These are phyloP conservation scores for Linanthus parryae DNA, from an alignment of 148 eudicot genomes.

Conservation along the genomic window DNA sequence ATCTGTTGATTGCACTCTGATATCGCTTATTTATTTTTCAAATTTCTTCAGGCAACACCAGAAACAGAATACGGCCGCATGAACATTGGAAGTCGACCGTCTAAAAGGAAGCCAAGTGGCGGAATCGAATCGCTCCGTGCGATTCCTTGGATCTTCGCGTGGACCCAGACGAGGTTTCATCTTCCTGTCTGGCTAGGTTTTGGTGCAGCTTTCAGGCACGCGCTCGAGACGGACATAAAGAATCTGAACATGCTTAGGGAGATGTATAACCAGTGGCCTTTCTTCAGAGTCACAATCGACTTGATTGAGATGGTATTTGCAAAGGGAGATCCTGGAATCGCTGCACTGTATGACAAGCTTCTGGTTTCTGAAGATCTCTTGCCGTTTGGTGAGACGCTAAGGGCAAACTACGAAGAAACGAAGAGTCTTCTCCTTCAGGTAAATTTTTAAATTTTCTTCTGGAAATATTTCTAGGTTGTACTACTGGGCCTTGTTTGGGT, in stretches of 20 bases:
- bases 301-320: slow-evolving; percentile 86
- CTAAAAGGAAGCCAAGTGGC: slow-evolving; percentile 81
- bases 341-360: slow-evolving; percentile 77
- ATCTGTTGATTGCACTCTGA: too few relatives aligned
- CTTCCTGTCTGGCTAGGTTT: slow-evolving; percentile 93
- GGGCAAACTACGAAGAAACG: slow-evolving; percentile 57
- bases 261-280: slow-evolving; percentile 88
- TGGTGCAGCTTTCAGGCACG: slow-evolving; percentile 67
- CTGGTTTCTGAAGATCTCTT: slow-evolving; percentile 57
- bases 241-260: slow-evolving; percentile 62
- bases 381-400: slow-evolving; percentile 61
- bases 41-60: slow-evolving; percentile 59
- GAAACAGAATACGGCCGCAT: slow-evolving; percentile 82
- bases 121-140: slow-evolving; percentile 95
- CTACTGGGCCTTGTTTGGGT: too few relatives aligned
- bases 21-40: neutral
- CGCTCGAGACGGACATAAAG: slow-evolving; percentile 49
- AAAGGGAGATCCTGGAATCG: slow-evolving; percentile 87
- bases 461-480: neutral
- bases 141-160: slow-evolving; percentile 91
- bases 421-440: slow-evolving; percentile 68
- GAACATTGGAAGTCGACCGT: slow-evolving; percentile 90
- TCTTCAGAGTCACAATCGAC: slow-evolving; percentile 83
- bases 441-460: neutral
- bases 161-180: slow-evolving; percentile 90